Base-by-base conservation (phyloP, 1,284 basidiomycete species). In the Fomitopsis palustris region DNA sequence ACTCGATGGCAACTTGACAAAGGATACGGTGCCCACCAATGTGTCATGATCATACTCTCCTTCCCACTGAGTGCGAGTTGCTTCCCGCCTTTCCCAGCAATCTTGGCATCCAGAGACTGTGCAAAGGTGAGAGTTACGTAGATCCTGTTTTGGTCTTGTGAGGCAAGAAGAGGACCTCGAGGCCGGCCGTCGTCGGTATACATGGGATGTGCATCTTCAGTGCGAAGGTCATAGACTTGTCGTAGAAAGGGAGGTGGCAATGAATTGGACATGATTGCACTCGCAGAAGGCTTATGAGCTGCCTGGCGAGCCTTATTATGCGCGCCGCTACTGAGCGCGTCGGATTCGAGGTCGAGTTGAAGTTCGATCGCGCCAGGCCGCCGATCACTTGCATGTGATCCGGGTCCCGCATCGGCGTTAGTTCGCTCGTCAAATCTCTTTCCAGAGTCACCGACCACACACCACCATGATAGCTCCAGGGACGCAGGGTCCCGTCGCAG, bases 31-130 rank as follows among this genome's bases (percentile, higher is more conserved):
- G 61, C 77, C 62, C 78, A 95, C 93, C 90, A 91, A 73, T 98
- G 96, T 14, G 96, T 98, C 92, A 99, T 95, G 49, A 86, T 68
- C 90, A 96, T 92, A 72, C 92, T 96, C 69, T 97, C 92, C 38
- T 80, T 75, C 1, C 96, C 90, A 65, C 93, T 96, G 55, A 99
- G 78, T 19, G 85, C 81, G 37, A 99, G 82, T 73, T 95, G 93
- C 64, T 78, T 77, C 7, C 93, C 88, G 16, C 79, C 78, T 4
- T 75, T 73, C 0, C 93, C 95, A 0, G 94, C 94, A 62, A 98
- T 96, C 74, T 95, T 96, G 33, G 86, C 93, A 76, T 99, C 96
- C 52, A 96, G 77, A 1, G 94, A 96, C 72, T 98, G 96, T 1
- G 96, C 96, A 75, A 96, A 99, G 1, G 96, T 97, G 9, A 99